Evolutionary conservation across 495 filamentous ascomycete genomes (phyloP).

Genomic region (Xylaria grammica): DNA sequence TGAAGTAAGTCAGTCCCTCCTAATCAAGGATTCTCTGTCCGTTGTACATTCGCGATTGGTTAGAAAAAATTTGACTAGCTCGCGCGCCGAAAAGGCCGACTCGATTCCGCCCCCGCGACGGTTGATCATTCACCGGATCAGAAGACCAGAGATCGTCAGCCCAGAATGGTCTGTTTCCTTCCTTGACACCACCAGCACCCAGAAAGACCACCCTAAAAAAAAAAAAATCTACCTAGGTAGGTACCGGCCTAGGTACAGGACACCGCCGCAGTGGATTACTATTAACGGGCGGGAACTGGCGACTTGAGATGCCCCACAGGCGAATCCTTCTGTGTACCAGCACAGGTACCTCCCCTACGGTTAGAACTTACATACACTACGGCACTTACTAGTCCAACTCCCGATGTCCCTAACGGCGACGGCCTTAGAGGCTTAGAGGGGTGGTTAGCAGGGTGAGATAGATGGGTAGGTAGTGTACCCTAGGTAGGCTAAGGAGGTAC

Average conservation of each 20-base stretch:
- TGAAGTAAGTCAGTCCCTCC: no score
- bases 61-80: background rate
- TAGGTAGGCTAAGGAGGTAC: background rate
- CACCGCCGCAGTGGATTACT: background rate
- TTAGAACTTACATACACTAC: no score
- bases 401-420: no score
- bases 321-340: background rate
- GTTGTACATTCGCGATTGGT: background rate
- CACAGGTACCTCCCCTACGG: no score
- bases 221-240: no score
- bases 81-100: background rate
- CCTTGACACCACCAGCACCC: no score
- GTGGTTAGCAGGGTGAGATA: no score
- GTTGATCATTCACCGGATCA: background rate
- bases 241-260: background rate
- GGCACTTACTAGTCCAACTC: no score
- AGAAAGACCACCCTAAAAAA: no score
- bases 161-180: slow-evolving; percentile 3
- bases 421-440: no score
- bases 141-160: slow-evolving; percentile 12
- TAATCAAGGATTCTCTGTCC: background rate
- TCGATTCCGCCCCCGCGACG: background rate
- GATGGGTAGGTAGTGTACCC: no score
- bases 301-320: background rate
- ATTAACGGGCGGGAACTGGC: background rate